Conservation (phyloP, 768 basidiomycete species). For the Suillus decipiens region DNA sequence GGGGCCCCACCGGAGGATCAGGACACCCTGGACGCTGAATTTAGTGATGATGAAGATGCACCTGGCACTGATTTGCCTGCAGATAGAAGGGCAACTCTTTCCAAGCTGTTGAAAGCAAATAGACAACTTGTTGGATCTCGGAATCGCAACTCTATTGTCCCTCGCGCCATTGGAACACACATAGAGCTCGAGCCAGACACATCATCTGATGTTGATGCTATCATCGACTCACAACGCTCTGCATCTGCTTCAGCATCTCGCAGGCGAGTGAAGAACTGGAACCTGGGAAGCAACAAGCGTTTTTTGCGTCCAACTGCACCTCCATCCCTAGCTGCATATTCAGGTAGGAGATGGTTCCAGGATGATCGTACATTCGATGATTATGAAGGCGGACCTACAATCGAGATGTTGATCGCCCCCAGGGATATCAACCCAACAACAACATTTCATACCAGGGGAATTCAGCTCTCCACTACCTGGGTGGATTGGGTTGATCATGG, state of each 20-base stretch:
- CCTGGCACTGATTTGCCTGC: too few species aligned
- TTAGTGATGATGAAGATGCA: too few species aligned
- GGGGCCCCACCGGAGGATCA: too few species aligned
- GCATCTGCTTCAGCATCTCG: background rate
- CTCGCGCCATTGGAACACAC: background rate
- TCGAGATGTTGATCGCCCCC: background rate
- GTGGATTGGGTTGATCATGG: background rate
- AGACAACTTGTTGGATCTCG: background rate
- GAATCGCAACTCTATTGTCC: background rate
- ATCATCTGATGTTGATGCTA: background rate
- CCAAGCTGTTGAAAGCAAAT: background rate
- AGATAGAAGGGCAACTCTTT: background rate
- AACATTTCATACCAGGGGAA: background rate
- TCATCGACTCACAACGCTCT: background rate
- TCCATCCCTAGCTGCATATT: background rate
- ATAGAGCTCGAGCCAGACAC: background rate
- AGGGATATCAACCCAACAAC: background rate
- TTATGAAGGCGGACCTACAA: background rate
- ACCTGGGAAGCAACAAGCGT: background rate
- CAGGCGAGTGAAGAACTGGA: background rate
- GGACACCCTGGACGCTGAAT: too few species aligned
- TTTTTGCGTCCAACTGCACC: background rate
- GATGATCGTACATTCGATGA: background rate
- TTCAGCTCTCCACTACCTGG: background rate
- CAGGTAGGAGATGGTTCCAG: background rate